A percentile compares a stretch with the other conserved stretches of the same genome.
These are phyloP conservation scores for Pichia sp. DNA, from an alignment of 1,139 yeast species.

Conservation along the genomic window DNA sequence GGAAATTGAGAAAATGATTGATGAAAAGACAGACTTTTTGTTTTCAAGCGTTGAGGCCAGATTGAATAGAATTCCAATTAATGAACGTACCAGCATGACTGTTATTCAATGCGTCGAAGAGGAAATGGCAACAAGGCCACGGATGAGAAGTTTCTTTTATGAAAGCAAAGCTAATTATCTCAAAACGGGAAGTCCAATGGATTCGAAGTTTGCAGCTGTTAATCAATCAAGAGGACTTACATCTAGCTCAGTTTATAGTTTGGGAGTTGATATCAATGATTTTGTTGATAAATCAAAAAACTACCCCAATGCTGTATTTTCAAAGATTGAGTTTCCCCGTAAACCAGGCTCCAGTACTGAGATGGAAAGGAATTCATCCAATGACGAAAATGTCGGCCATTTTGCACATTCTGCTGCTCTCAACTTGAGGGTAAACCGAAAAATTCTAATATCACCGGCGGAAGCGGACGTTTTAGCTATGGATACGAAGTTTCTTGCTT, in stretches of 20 bases:
- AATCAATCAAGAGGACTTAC: neutral
- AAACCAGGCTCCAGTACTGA: no score
- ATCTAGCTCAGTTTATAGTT: neutral
- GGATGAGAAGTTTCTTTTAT: neutral
- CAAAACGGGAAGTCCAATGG: neutral
- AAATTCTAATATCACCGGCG: neutral
- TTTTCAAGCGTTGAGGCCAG: neutral
- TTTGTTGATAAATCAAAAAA: neutral
- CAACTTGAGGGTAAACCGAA: neutral
- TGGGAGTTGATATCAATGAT: neutral
- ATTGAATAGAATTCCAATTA: neutral
- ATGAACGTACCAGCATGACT: neutral
- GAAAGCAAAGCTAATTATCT: neutral
- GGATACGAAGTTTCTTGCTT: neutral
- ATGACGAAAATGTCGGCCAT: no score
- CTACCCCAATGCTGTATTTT: no score
- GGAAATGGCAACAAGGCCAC: neutral
- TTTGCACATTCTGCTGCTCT: neutral
- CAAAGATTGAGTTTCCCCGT: no score
- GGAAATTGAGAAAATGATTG: neutral
- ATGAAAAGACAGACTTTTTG: neutral
- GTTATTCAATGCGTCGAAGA: neutral
- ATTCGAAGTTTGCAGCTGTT: neutral
- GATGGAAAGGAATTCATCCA: no score
- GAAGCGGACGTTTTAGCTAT: neutral